A percentile compares a stretch with the other conserved stretches of the same genome.
phyloP scores from a whole-genome alignment of 1,284 basidiomycete genomes.

The Fomitopsis schrenkii region DNA sequence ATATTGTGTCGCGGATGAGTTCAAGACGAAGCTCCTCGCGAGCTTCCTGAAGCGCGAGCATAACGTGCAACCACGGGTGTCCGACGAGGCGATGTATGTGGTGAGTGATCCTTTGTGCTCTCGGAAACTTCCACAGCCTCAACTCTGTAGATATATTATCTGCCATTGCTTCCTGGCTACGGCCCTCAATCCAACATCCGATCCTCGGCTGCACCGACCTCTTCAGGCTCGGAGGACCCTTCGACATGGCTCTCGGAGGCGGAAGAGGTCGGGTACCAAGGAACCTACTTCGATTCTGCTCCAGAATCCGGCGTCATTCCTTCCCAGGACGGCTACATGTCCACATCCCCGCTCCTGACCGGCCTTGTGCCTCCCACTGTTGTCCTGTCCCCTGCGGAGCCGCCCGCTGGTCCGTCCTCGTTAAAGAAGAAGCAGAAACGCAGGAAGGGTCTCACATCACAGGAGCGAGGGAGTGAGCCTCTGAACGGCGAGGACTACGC shows the following conservation, averaged over 20 bases:
- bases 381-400: neutral
- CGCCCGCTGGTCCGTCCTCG: neutral
- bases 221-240: conserved; percentile 52
- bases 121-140: conserved; percentile 1
- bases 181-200: conserved; percentile 81
- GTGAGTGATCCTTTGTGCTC: conserved; percentile 44
- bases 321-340: conserved; percentile 46
- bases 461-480: neutral
- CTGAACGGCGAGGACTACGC: conserved; percentile 39
- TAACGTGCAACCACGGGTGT: conserved; percentile 84
- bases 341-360: conserved; percentile 39
- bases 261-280: conserved; percentile 89
- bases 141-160: conserved; percentile 75
- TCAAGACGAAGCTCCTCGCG: conserved; percentile 77
- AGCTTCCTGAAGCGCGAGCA: conserved; percentile 92
- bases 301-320: conserved; percentile 14
- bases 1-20: conserved; percentile 82
- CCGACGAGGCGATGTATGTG: conserved; percentile 91
- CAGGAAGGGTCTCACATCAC: conserved; percentile 10
- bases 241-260: conserved; percentile 74
- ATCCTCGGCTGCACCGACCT: conserved; percentile 68
- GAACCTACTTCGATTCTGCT: conserved; percentile 67
- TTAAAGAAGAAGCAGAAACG: conserved; percentile 9
- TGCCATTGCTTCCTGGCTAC: conserved; percentile 90
- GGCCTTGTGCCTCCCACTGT: conserved; percentile 9